Conservation (phyloP, 2,329 filamentous ascomycete species). For the Xylariaceae sp. region DNA sequence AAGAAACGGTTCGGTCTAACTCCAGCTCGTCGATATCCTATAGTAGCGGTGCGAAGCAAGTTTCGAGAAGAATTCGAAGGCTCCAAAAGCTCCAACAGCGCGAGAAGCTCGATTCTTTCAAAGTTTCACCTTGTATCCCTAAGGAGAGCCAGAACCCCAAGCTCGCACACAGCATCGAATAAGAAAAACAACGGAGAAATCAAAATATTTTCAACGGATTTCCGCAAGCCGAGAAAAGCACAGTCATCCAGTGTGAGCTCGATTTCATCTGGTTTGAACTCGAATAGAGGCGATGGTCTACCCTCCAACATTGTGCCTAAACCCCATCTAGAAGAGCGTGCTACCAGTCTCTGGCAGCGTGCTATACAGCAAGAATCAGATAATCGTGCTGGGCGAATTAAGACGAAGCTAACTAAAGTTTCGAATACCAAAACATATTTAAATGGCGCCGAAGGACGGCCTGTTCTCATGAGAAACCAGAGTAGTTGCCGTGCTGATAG, state of each 20-base stretch:
- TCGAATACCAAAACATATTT: slow-evolving; percentile 13
- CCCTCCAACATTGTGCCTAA: background rate
- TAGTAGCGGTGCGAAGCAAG: slow-evolving; percentile 44
- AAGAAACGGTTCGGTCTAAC: slow-evolving; percentile 50
- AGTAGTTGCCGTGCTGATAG: background rate
- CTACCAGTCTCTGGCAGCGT: slow-evolving; percentile 24
- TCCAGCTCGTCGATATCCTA: slow-evolving; percentile 40
- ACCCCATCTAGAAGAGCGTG: slow-evolving; percentile 11
- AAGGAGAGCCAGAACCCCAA: slow-evolving; percentile 39
- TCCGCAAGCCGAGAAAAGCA: background rate
- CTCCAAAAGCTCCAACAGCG: slow-evolving; percentile 17
- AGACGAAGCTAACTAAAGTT: slow-evolving; percentile 9
- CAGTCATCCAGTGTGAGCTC: background rate
- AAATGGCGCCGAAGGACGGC: background rate
- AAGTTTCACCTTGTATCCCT: slow-evolving; percentile 47
- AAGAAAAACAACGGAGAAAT: slow-evolving; percentile 5
- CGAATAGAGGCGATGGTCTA: background rate
- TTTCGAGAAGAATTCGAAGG: slow-evolving; percentile 51
- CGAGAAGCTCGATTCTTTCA: slow-evolving; percentile 44
- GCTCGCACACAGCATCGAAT: slow-evolving; percentile 22
- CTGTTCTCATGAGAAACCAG: background rate
- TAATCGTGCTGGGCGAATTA: slow-evolving; percentile 2
- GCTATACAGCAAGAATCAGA: slow-evolving; percentile 23
- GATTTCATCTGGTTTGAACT: background rate
- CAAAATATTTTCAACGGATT: background rate